Base-by-base conservation (phyloP, 768 basidiomycete genomes). In the Boletus pseudo-olivaceus region DNA sequence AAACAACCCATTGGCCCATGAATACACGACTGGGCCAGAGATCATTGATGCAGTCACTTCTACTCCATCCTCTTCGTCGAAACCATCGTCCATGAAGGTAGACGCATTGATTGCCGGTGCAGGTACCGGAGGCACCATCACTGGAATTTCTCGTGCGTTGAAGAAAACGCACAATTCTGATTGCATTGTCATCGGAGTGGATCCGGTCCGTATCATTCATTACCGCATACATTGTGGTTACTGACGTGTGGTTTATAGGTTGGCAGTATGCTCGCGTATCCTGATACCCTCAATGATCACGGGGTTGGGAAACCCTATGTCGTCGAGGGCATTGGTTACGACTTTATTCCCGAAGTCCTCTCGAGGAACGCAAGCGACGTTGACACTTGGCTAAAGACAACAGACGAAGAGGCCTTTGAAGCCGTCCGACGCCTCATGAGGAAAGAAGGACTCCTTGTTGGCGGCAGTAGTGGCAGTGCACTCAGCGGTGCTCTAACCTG, bases 321-420 rank as follows among this genome's bases (percentile, higher is more conserved):
- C 47, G 84, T 98, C 20, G 97, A 99, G 68, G 97, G 97, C n/a
- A 98, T 98, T 50, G 97, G 97, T 27, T 93, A 94, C 62, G 93
- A 96, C 69, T 96, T 96, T 66, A 67, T 96, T 42, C 95, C 96
- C 1, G 82, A 90, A 40, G 95, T 95, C 2, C 79, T 98, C 38
- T 83, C 86, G 35, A 88, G 87, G 45, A 75, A 78, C 17, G 69
- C 73, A 6, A 62, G 58, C 0, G 78, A 82, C 29, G 76, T 98
- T 47, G 81, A 94, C 64, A 54, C 66, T n/a, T 93, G 91, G 97
- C 69, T 93, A 57, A 98, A 98, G 79, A 86, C 87, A 0, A 75
- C 73, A 1, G 97, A 98, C 61, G 77, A 85, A 3, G 88, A 90
- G 41, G 79, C 93, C 0, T 97, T 94, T 62, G 77, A 76, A 9